Conservation (phyloP, 176 grass and related monocot genomes). For the Secale cereale region DNA sequence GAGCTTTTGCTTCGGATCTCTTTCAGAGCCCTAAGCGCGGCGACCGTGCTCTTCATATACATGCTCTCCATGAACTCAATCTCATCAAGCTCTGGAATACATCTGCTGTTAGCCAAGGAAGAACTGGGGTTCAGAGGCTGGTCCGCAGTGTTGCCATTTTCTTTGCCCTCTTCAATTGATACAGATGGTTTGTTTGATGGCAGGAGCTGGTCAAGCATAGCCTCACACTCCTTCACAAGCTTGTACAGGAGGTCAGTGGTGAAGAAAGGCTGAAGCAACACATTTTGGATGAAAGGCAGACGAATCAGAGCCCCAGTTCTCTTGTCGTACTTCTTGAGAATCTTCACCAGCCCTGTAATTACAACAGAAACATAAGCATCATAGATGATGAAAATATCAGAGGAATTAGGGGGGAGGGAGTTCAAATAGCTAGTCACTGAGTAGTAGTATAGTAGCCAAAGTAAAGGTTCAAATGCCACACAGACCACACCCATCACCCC, state of each 20-base stretch:
- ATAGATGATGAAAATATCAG: neutral
- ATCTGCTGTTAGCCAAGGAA: slow-evolving; percentile 31
- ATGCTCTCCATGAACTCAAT: slow-evolving; percentile 88
- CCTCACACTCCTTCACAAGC: slow-evolving; percentile 87
- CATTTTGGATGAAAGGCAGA: slow-evolving; percentile 88
- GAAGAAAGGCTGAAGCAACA: slow-evolving; percentile 93
- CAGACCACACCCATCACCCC: too few species aligned
- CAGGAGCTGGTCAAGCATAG: slow-evolving; percentile 75
- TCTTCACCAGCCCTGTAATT: slow-evolving; percentile 80
- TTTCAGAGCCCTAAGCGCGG: slow-evolving; percentile 72
- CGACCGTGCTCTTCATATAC: slow-evolving; percentile 89
- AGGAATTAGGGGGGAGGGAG: too few species aligned
- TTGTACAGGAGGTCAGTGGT: slow-evolving; percentile 81
- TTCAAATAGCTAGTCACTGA: neutral
- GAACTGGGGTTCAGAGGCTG: slow-evolving; percentile 38
- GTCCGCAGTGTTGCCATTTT: slow-evolving; percentile 21
- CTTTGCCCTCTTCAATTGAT: slow-evolving; percentile 39
- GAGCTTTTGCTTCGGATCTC: slow-evolving; percentile 86
- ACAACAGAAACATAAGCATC: slow-evolving; percentile 20
- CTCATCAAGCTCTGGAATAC: slow-evolving; percentile 71
- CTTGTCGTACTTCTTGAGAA: slow-evolving; percentile 98
- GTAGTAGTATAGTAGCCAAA: neutral
- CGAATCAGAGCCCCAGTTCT: slow-evolving; percentile 86
- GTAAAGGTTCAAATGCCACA: neutral
- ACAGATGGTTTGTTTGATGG: slow-evolving; percentile 49